Base-by-base conservation (phyloP, 164 flowering plant species). In the Platanus orientalis region DNA sequence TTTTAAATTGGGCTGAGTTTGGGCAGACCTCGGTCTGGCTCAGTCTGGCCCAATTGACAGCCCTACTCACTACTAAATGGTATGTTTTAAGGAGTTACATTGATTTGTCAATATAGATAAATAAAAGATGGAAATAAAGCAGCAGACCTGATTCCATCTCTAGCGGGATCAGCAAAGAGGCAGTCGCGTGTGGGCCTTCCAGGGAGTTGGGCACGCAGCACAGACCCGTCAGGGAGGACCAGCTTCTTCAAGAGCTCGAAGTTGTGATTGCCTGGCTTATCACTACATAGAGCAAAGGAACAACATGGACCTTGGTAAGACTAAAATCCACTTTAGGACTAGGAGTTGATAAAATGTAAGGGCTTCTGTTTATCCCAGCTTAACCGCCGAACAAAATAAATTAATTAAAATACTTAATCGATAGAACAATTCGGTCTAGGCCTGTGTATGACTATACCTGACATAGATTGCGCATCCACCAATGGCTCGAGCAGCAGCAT, bases 401-500 rank as follows among this genome's bases (percentile, higher is more conserved):
- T 7, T 36, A 36, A 36, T 36, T 36, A 3, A 36, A 36, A 36
- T 36, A 14, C 7, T 36, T 36, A 36, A 36, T 36, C 9, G 7
- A 36, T 7, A 14, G 42, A 1, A 36, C 1, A 32, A 32, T 4
- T 32, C 9, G 36, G 21, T 20, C 11, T 49, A 25, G 57, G 55
- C 4, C 6, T 16, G 7, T 6, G 48, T 3, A 44, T 56, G 26
- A 19, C 16, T 55, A 44, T 79, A 90, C 98, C 98, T 94, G 67
- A 94, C 96, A 80, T 94, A 94, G 34, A 94, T 84, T 57, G 97
- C 75, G 73, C 97, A 91, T 36, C 99, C 99, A 42, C 99, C 97
- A 60, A 94, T 70, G 0, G 99, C 87, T 66, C 99, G 91, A 69
- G 99, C 97, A 25, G 99, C 97, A 63, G 79, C 97, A 65, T 94